These are phyloP conservation scores for Populus pruinosa DNA, from an alignment of 345 rosid genomes.

Conservation along the genomic window DNA sequence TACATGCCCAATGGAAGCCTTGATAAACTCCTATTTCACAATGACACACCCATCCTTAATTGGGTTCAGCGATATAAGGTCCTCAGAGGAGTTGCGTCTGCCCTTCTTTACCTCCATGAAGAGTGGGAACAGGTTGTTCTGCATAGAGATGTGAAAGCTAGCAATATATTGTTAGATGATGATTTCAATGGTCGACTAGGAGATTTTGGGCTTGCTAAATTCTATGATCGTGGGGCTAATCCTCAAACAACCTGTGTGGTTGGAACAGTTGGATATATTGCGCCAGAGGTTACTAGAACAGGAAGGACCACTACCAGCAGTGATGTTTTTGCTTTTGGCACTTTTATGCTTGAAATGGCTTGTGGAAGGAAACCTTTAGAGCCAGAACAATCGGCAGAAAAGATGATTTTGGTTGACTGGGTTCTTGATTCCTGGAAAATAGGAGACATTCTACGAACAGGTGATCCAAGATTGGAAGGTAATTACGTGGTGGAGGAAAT, in stretches of 20 bases:
- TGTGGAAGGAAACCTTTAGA: constrained; percentile 3
- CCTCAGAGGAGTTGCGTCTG: neutral
- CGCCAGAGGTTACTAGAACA: constrained; percentile 3
- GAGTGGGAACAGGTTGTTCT: constrained; percentile 8
- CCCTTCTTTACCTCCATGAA: constrained; percentile 11
- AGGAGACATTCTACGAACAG: neutral
- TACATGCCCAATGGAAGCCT: constrained; percentile 6
- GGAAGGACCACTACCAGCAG: neutral
- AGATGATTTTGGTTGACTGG: neutral
- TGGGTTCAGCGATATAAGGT: neutral
- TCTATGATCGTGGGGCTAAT: neutral
- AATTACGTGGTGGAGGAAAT: neutral
- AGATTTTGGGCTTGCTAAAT: constrained; percentile 8
- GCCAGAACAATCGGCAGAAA: neutral
- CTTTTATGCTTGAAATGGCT: neutral
- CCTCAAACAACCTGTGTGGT: constrained; percentile 4
- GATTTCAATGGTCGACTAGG: constrained; percentile 2
- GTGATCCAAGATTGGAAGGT: constrained; percentile 1
- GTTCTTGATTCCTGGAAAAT: neutral
- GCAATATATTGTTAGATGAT: neutral
- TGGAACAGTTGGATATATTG: constrained; percentile 5
- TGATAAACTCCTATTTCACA: neutral
- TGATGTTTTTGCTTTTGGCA: constrained; percentile 7
- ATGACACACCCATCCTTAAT: neutral
- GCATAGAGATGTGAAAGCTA: constrained; percentile 7